Evolutionary conservation across 2,329 filamentous ascomycete genomes (phyloP), one percentile per base, ranked within the genome.

Genomic region (Zalaria obscura): DNA sequence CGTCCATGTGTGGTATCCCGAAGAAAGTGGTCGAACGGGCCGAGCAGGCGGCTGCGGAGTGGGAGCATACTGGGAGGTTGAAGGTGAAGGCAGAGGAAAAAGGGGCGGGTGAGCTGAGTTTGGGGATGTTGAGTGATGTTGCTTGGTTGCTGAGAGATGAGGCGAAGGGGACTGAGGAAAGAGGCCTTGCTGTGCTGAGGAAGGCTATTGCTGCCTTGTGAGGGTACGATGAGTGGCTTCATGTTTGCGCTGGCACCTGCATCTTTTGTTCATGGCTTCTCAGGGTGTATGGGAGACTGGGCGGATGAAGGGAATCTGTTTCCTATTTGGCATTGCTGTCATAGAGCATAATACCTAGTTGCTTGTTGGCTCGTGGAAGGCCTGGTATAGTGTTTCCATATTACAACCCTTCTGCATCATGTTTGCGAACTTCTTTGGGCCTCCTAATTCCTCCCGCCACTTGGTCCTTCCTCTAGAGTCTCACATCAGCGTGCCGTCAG

Each of bases 1-100:
- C 91, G 1, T 81, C 86, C 45, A 98, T 98, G 91, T 98, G 91
- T 53, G 91, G 91, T 1, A 96, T 98, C 48, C 77, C 86, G 0
- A 68, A 69, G 36, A 79, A 79, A 42, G 78, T 98, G 10, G 86
- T 98, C 47, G 79, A 88, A 55, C 69, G 82, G 25, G 91, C 91
- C 0, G 91, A 98, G 61, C 75, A 80, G 25, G 91, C 91, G 4
- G 91, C 91, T 1, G 78, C 72, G 51, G 84, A 87, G 54, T 96
- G 91, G 87, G 91, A 98, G 65, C 87, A 95, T 60, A 96, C 91
- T 0, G 89, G 83, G 51, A 72, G 86, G 18, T 70, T 96, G 47
- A 91, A 87, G 61, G 86, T 94, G 52, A 78, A 78, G 52, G 83
- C 81, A 9, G 61, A 61, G 47, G 62, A 62, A 26, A 84, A 80